phyloP scores from a whole-genome alignment of 441 rosid genomes.

The Theobroma grandiflorum region DNA sequence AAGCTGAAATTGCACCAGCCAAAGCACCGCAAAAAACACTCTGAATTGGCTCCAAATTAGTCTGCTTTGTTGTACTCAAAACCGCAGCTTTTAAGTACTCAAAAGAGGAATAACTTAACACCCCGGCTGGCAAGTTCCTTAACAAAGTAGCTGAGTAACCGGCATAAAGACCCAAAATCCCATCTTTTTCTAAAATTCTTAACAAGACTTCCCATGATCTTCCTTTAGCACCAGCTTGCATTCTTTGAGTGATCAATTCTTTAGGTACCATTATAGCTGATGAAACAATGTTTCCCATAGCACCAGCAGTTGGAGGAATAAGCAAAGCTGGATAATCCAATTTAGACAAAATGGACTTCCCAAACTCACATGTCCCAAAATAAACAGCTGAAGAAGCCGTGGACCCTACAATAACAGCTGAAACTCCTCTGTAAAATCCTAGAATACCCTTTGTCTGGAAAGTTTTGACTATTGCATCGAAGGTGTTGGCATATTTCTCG shows the following conservation, averaged over 20 bases:
- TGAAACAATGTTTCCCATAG: conserved; percentile 92
- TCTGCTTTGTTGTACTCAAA: conserved; percentile 63
- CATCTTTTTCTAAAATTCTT: conserved; percentile 82
- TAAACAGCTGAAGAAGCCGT: conserved; percentile 92
- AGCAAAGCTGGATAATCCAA: conserved; percentile 73
- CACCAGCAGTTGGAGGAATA: conserved; percentile 94
- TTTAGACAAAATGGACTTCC: conserved; percentile 80
- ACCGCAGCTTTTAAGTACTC: conserved; percentile 92
- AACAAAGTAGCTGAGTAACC: conserved; percentile 91
- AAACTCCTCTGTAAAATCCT: conserved; percentile 90
- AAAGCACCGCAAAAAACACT: conserved; percentile 89
- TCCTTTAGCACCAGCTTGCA: conserved; percentile 93
- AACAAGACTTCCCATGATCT: conserved; percentile 81
- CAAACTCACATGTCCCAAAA: conserved; percentile 96
- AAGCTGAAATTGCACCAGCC: conserved; percentile 93
- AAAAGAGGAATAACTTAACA: conserved; percentile 87
- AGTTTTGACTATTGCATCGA: conserved; percentile 79
- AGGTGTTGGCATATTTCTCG: conserved; percentile 63
- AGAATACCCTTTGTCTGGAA: conserved; percentile 76
- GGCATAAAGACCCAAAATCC: conserved; percentile 83
- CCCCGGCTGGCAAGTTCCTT: conserved; percentile 94
- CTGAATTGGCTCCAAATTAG: conserved; percentile 79
- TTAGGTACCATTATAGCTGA: conserved; percentile 97
- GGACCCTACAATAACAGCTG: conserved; percentile 96
- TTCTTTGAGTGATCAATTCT: conserved; percentile 87